Evolutionary conservation across 768 basidiomycete genomes (phyloP), one percentile per base, ranked within the genome.

Genomic region (Boletus coccyginus): DNA sequence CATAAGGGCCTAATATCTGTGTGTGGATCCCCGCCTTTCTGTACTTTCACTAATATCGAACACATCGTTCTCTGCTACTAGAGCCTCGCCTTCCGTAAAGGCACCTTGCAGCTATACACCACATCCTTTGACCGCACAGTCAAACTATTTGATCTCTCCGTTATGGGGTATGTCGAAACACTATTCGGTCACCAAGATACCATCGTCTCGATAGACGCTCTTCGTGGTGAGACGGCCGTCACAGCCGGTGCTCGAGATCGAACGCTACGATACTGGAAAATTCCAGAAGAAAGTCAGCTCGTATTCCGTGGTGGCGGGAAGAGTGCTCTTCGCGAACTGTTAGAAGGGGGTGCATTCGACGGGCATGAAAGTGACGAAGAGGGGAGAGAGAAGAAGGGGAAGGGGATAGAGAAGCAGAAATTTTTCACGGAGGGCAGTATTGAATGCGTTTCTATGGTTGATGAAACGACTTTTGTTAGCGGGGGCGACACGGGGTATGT

Each of bases 171-270:
- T 65, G 88, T 98, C 53, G 96, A 99, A 70, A 98, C 96, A 9
- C 77, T 98, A 5, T 99, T 96, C 68, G 97, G 97, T 1, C 97
- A 99, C 68, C 96, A 98, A 74, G 95, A 98, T 66, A 81, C 84
- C 31, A 84, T 97, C 31, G 75, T 90, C 16, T 77, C 81, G 5
- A 65, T 99, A 7, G 92, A 94, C 59, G 80, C 92, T 7, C 81
- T 98, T 16, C 85, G 90, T 35, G 84, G 84, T 8, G 94, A 98
- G 63, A 85, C 86, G 2, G 90, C 89, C 16, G 84, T 98, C 19
- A 94, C 88, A 36, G 89, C 88, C 7, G 97, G 96, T 19, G 91
- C 86, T 1, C 79, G 94, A 35, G 97, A 99, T 76, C 88, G 92
- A 68, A 97, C 94, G 0, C 82, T 87, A 56, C 81, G 97, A 36